phyloP scores from a whole-genome alignment of 208 protist species.

The Leishmania braziliensis region DNA sequence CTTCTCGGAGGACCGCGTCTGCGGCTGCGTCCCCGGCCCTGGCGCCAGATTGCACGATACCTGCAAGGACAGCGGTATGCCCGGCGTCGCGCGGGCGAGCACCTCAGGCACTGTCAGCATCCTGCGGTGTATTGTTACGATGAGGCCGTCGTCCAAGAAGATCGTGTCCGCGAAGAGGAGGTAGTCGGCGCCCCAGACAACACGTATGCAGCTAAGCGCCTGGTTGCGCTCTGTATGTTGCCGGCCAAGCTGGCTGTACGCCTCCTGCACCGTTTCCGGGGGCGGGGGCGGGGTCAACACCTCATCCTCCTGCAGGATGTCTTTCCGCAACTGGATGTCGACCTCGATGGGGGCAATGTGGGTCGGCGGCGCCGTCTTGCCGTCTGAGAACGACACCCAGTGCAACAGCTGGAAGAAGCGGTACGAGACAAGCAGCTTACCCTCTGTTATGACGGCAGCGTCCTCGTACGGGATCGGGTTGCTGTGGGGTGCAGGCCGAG shows the following conservation, averaged over 20 bases:
- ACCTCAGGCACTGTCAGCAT: conserved; percentile 74
- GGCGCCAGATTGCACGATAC: background rate
- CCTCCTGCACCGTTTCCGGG: conserved; percentile 51
- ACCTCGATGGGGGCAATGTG: conserved; percentile 60
- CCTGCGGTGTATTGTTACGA: conserved; percentile 77
- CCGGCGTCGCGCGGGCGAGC: conserved; percentile 34
- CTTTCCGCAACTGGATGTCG: conserved; percentile 76
- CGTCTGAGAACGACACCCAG: conserved; percentile 27
- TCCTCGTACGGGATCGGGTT: conserved; percentile 39
- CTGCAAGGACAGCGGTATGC: background rate
- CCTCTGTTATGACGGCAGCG: conserved; percentile 58
- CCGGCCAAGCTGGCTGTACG: conserved; percentile 57
- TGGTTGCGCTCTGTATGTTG: conserved; percentile 86
- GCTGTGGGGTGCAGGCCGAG: background rate
- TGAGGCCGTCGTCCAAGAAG: conserved; percentile 78
- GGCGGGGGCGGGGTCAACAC: conserved; percentile 52
- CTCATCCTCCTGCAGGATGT: conserved; percentile 81
- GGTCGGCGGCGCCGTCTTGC: conserved; percentile 7
- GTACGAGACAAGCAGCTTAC: conserved; percentile 56
- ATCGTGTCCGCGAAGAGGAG: conserved; percentile 76
- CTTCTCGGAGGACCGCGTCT: conserved; percentile 13
- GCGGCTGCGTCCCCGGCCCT: conserved; percentile 3
- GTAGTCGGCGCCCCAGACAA: conserved; percentile 67
- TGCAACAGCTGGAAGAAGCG: conserved; percentile 66
- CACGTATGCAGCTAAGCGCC: conserved; percentile 66